These are phyloP conservation scores for Calonectria pauciramosa DNA, from an alignment of 2,329 filamentous ascomycete genomes.

Conservation along the genomic window DNA sequence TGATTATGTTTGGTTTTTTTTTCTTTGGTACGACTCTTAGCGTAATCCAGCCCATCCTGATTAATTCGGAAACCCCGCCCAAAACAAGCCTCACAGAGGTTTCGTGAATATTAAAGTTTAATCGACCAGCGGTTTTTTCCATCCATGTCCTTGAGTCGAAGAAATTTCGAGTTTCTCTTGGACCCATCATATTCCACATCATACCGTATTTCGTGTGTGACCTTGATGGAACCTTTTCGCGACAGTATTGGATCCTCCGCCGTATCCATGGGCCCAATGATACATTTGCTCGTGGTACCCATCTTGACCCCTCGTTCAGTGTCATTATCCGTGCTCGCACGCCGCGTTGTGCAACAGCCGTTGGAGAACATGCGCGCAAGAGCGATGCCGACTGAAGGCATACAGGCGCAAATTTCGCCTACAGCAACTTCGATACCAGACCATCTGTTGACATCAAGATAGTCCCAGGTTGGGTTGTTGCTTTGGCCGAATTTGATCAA, in stretches of 20 bases:
- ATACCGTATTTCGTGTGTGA: not conserved
- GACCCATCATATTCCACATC: not conserved
- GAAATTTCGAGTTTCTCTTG: not conserved
- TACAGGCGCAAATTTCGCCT: not conserved
- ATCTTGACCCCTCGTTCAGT: not conserved
- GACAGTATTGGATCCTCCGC: not conserved
- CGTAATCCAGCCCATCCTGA: not conserved
- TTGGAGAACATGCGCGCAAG: not conserved
- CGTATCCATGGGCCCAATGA: not conserved
- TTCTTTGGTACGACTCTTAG: not conserved
- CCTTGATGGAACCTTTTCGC: not conserved
- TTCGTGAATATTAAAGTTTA: not conserved
- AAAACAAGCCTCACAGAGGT: no score
- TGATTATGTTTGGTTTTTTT: not conserved
- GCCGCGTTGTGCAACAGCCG: not conserved
- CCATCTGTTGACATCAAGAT: not conserved
- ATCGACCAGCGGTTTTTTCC: not conserved
- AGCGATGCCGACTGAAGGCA: not conserved
- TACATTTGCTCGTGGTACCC: not conserved
- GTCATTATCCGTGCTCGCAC: no score
- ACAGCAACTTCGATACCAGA: not conserved
- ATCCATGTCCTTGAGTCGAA: not conserved
- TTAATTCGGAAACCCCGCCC: not conserved
- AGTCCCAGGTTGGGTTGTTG: not conserved
- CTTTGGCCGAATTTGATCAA: not conserved